phyloP scores from a whole-genome alignment of 2,329 filamentous ascomycete species.

The Ophiostoma sp. region DNA sequence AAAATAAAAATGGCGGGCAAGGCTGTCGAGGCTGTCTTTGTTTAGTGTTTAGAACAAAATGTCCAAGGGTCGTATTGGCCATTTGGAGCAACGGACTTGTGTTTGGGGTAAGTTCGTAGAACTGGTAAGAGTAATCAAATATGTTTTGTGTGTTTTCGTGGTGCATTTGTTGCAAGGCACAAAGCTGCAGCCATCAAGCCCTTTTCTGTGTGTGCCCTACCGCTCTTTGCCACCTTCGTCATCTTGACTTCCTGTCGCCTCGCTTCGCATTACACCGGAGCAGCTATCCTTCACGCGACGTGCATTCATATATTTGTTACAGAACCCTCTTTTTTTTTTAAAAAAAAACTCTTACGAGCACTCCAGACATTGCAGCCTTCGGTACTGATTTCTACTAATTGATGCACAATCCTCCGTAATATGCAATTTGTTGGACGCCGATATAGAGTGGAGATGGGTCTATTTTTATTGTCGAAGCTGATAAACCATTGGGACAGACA shows the following conservation, averaged over 20 bases:
- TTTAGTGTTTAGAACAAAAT: background rate
- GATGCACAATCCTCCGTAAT: background rate
- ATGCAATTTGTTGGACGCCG: background rate
- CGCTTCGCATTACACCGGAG: background rate
- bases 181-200: background rate
- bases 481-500: background rate
- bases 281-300: background rate
- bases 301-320: background rate
- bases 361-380: background rate
- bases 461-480: background rate
- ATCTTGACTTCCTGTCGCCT: background rate
- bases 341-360: background rate
- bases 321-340: background rate
- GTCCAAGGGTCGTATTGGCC: background rate
- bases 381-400: background rate
- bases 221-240: background rate
- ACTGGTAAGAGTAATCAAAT: background rate
- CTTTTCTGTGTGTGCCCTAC: background rate
- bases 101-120: conserved; percentile 9
- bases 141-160: conserved; percentile 5
- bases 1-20: background rate
- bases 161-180: background rate
- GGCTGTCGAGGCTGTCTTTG: background rate
- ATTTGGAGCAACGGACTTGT: conserved; percentile 3
- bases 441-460: background rate